A percentile compares a stretch with the other conserved stretches of the same genome.
phyloP scores from a whole-genome alignment of 352 stramenopile genomes.

The Thalassiosira ordinaria region DNA sequence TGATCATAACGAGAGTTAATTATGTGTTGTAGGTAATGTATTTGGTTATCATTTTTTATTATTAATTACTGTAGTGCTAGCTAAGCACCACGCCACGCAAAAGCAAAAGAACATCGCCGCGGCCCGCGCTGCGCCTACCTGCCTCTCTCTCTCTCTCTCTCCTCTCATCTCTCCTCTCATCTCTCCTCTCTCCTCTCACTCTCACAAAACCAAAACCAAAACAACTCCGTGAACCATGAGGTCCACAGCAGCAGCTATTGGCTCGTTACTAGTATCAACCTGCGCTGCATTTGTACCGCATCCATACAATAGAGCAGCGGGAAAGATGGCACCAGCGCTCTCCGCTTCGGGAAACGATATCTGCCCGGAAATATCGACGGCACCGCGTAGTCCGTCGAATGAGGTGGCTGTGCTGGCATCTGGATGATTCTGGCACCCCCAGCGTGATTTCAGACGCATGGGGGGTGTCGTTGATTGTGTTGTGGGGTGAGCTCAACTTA shows the following conservation, averaged over 20 bases:
- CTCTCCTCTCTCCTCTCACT: too few relatives aligned
- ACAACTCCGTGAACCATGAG: too few relatives aligned
- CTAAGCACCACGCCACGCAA: too few relatives aligned
- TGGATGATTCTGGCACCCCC: constrained; percentile 79
- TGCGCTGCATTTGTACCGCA: constrained; percentile 14
- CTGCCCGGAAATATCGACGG: constrained; percentile 31
- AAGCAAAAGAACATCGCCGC: too few relatives aligned
- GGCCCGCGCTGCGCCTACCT: too few relatives aligned
- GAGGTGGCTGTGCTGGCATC: constrained; percentile 30
- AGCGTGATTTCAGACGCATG: constrained; percentile 61
- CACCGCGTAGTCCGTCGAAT: constrained; percentile 20
- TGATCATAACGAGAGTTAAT: too few relatives aligned
- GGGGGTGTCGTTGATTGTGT: constrained; percentile 58
- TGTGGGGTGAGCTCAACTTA: constrained; percentile 37
- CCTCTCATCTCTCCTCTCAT: too few relatives aligned
- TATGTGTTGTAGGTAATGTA: too few relatives aligned
- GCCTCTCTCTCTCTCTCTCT: too few relatives aligned
- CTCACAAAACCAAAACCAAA: too few relatives aligned
- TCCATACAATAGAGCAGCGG: neutral
- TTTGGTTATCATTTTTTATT: too few relatives aligned
- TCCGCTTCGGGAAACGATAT: constrained; percentile 2
- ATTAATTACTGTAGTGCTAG: too few relatives aligned
- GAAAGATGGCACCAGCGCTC: neutral
- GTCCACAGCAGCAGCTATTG: neutral
- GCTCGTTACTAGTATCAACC: neutral